A percentile compares a stretch with the other conserved stretches of the same genome.
phyloP scores from a whole-genome alignment of 192 early-diverging fungal genomes.

The Podila minutissima region DNA sequence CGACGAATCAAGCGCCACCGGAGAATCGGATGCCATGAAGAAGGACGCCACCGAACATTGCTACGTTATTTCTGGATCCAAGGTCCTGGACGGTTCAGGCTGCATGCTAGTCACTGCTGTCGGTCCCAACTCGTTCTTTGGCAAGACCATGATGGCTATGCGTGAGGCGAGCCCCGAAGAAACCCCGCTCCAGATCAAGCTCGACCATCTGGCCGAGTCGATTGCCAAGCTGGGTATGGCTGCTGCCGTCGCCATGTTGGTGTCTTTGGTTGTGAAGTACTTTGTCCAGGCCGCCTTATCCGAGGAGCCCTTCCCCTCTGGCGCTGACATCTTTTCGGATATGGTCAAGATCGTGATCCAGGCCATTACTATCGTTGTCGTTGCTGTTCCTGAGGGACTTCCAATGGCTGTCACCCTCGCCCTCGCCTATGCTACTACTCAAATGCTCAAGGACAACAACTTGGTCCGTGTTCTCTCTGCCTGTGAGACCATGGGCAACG shows the following conservation, averaged over 20 bases:
- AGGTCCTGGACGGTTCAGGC: constrained; percentile 91
- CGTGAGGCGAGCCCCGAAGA: constrained; percentile 73
- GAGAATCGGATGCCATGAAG: constrained; percentile 87
- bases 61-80: constrained; percentile 92
- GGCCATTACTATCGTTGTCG: constrained; percentile 84
- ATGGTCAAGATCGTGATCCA: constrained; percentile 80
- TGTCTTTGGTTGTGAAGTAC: constrained; percentile 75
- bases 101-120: constrained; percentile 85
- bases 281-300: constrained; percentile 64
- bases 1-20: constrained; percentile 93
- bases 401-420: constrained; percentile 90
- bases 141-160: constrained; percentile 92
- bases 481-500: constrained; percentile 88
- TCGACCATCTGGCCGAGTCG: constrained; percentile 89
- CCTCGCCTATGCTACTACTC: constrained; percentile 82
- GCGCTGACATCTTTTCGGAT: constrained; percentile 62
- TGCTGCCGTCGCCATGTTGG: constrained; percentile 84
- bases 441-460: constrained; percentile 86
- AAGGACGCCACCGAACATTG: constrained; percentile 78
- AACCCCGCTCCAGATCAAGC: constrained; percentile 94
- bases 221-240: constrained; percentile 94
- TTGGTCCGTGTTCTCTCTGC: constrained; percentile 83
- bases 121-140: constrained; percentile 84
- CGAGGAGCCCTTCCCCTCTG: constrained; percentile 62
- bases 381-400: constrained; percentile 88